phyloP scores from a whole-genome alignment of 345 rosid species.

The Mangifera indica region DNA sequence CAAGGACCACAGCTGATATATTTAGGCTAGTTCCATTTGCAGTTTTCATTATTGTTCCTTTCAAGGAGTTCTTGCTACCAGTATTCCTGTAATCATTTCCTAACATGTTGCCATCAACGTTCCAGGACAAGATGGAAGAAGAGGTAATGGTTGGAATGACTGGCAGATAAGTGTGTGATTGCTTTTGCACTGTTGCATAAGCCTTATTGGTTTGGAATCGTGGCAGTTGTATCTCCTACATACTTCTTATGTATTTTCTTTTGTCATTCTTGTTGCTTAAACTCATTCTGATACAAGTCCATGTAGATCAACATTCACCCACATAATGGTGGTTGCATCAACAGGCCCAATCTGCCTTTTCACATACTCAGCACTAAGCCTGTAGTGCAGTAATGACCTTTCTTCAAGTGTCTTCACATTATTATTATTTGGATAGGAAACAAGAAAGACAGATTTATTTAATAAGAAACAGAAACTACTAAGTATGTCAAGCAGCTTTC shows the following conservation, averaged over 20 bases:
- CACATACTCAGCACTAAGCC: background rate
- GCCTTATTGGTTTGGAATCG: background rate
- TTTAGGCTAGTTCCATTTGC: conserved; percentile 82
- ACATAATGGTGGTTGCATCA: background rate
- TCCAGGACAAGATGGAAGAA: conserved; percentile 98
- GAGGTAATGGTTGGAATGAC: conserved; percentile 50
- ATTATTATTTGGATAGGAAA: too few species aligned
- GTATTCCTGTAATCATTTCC: conserved; percentile 86
- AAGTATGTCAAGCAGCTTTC: too few species aligned
- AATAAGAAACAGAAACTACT: too few species aligned
- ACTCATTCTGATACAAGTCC: background rate
- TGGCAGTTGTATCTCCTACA: background rate
- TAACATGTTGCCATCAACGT: conserved; percentile 95
- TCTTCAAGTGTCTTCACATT: too few species aligned
- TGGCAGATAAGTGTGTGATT: background rate
- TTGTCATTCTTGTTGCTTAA: conserved; percentile 3
- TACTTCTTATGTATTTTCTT: background rate
- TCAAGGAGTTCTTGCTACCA: conserved; percentile 97
- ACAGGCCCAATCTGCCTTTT: too few species aligned
- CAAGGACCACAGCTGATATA: conserved; percentile 81
- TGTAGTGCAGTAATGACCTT: background rate
- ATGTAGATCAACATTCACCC: background rate
- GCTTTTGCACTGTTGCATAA: background rate
- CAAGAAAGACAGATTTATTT: too few species aligned
- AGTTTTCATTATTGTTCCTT: conserved; percentile 90